Evolutionary conservation across 768 basidiomycete species (phyloP), one percentile per base, ranked within the genome.

Genomic region (Russula olivacea): DNA sequence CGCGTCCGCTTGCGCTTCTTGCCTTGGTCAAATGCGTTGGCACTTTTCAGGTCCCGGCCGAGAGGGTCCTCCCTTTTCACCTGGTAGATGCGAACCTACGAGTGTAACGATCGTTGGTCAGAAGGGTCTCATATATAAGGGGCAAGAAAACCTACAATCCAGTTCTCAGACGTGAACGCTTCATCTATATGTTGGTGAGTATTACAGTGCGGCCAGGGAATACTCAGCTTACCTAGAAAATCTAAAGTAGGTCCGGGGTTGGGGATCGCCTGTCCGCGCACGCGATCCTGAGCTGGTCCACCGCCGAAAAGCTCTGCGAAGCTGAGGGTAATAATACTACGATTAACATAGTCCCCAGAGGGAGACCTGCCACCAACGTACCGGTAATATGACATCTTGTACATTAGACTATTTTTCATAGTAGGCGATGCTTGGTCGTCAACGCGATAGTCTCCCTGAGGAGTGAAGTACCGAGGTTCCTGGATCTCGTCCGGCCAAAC

Each of bases 401-500:
- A 98, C 96, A 99, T 97, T 76, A 99, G 77, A 70, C 92, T 91
- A 72, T 97, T 88, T 77, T 81, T 91, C 97, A 99, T 99, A 14
- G 93, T 76, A 1, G 82, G 76, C 0, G 89, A 85, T 53, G 97
- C 97, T 52, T 77, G 76, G 30, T 90, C 91, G 71, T 98, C 97
- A 47, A 99, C 80, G 61, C 87, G 85, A 77, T 98, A 99, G 72
- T 98, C 97, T 50, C 97, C 97, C 15, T 88, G 78, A 25, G 86
- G 79, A 0, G 89, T 98, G 76, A 99, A 99, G 78, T 91, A 99
- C 72, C 89, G 89, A 41, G 86, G 82, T 76, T 99, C 97, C 72
- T 91, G 93, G 64, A 99, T 91, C 75, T 98, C 97, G 40, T 98
- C 93, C 0, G 97, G 97, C 95, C 95, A 98, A 34, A 96, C 89